Percentiles rank a stretch among this genome's conserved stretches.
phyloP scores from a whole-genome alignment of 1,139 yeast species.

The Saccharomyces pastorianus region DNA sequence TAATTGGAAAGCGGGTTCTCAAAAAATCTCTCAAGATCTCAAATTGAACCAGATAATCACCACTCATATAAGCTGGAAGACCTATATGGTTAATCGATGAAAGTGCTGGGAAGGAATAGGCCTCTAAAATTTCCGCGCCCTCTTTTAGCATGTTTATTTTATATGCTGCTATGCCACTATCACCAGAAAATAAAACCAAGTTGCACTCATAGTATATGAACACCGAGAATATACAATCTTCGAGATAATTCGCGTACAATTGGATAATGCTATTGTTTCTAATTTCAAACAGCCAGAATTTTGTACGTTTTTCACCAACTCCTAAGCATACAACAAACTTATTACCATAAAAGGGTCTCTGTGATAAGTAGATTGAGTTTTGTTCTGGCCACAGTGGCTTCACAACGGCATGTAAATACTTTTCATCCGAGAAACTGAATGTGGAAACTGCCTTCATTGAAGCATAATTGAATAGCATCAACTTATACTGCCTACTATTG shows the following conservation, averaged over 20 bases:
- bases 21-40: background rate
- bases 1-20: background rate
- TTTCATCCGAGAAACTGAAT: background rate
- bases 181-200: background rate
- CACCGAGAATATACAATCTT: background rate
- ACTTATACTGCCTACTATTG: background rate
- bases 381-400: background rate
- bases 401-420: background rate
- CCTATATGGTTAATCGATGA: background rate
- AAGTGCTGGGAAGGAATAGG: background rate
- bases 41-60: background rate
- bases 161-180: background rate
- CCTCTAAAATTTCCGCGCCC: background rate
- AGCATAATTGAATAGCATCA: background rate
- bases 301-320: background rate
- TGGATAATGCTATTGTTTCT: background rate
- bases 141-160: background rate
- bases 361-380: background rate
- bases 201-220: background rate
- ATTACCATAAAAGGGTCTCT: background rate
- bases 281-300: background rate
- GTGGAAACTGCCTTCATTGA: background rate
- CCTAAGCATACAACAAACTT: background rate
- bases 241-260: background rate
- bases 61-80: background rate